A percentile compares a stretch with the other conserved stretches of the same genome.
Conservation (phyloP, 768 basidiomycete species). For the Termitomyces bulborhizus region DNA sequence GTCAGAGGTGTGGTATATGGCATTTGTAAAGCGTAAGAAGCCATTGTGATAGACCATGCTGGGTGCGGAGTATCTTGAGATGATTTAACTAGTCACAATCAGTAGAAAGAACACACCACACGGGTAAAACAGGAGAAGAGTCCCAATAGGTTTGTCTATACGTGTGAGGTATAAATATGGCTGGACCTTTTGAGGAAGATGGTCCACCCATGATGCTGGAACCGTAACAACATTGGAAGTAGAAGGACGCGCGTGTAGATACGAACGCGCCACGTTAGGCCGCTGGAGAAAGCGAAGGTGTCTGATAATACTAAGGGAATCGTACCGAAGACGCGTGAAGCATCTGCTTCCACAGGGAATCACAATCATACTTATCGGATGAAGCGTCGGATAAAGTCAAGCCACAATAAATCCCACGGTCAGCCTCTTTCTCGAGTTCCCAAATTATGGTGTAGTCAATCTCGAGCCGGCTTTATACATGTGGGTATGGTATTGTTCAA, state of each 20-base stretch:
- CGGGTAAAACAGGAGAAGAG: constrained; percentile 86
- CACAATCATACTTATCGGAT: background rate
- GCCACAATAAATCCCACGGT: background rate
- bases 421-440: background rate
- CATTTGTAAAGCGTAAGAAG: constrained; percentile 69
- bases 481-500: constrained; percentile 13
- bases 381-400: background rate
- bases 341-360: constrained; percentile 7
- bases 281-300: background rate
- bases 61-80: constrained; percentile 2
- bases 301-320: background rate
- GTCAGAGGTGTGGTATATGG: constrained; percentile 65
- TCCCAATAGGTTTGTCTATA: constrained; percentile 95
- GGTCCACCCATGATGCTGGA: constrained; percentile 57
- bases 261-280: background rate
- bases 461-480: constrained; percentile 1
- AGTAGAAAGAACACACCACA: constrained; percentile 58
- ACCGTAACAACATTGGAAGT: constrained; percentile 3
- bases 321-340: constrained; percentile 9
- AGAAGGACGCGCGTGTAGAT: constrained; percentile 8
- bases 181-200: constrained; percentile 46
- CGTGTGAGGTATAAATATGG: constrained; percentile 87
- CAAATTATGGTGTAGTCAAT: background rate
- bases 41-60: constrained; percentile 99
- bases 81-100: background rate